phyloP scores from a whole-genome alignment of 352 stramenopile genomes.

The Globisporangium spinosum region DNA sequence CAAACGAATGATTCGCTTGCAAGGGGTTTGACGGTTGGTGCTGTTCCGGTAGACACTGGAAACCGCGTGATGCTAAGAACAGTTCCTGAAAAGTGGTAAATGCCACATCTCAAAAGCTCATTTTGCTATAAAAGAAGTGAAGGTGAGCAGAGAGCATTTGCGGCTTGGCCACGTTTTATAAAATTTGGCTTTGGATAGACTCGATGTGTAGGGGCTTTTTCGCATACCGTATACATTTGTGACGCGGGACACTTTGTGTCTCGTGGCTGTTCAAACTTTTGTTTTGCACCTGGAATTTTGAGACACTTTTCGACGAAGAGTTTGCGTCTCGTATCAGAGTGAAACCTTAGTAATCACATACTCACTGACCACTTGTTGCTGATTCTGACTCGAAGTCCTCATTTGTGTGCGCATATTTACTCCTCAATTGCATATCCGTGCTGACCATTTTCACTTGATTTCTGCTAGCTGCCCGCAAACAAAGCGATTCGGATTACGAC shows the following conservation, averaged over 20 bases:
- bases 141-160: neutral
- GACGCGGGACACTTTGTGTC: neutral
- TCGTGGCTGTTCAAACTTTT: neutral
- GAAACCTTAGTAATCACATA: neutral
- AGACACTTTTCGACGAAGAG: neutral
- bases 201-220: neutral
- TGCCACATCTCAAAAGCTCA: neutral
- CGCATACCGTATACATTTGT: neutral
- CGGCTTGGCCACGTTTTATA: neutral
- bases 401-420: neutral
- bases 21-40: neutral
- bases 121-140: neutral
- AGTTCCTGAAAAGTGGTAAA: neutral
- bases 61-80: neutral
- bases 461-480: neutral
- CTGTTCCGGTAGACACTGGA: neutral
- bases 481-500: neutral
- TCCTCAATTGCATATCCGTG: neutral
- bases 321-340: neutral
- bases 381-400: neutral
- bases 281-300: constrained; percentile 8
- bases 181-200: neutral
- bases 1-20: neutral
- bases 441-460: constrained; percentile 6
- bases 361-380: neutral